Conservation (phyloP, 2,329 filamentous ascomycete species). For the Stagonosporopsis chrysanthemi region DNA sequence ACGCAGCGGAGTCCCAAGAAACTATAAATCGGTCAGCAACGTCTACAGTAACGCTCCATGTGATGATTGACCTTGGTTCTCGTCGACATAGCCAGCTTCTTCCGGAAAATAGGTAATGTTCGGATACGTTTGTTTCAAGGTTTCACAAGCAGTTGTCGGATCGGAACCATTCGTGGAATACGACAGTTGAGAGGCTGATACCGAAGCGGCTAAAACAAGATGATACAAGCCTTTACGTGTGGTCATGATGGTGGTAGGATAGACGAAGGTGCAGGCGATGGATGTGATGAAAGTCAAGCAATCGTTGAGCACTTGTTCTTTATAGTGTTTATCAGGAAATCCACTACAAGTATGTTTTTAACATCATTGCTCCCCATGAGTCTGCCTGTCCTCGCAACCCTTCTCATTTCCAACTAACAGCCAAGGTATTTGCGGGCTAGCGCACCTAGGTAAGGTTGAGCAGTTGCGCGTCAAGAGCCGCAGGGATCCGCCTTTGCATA, state of each 20-base stretch:
- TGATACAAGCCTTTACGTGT: not conserved
- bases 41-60: not conserved
- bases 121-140: constrained; percentile 13
- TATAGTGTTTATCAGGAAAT: not conserved
- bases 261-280: not conserved
- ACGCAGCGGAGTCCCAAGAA: constrained; percentile 18
- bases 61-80: constrained; percentile 11
- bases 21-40: constrained; percentile 5
- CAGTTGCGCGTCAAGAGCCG: constrained; percentile 5
- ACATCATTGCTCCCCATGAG: not conserved
- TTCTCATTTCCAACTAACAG: not conserved
- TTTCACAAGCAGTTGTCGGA: constrained; percentile 6
- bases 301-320: not conserved
- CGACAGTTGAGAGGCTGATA: not conserved
- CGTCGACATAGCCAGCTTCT: constrained; percentile 14
- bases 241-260: not conserved
- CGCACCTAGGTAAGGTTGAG: not conserved
- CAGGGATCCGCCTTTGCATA: constrained; percentile 4
- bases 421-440: not conserved
- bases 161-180: constrained; percentile 1
- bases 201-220: not conserved
- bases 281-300: not conserved
- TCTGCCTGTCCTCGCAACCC: not conserved
- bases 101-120: constrained; percentile 20
- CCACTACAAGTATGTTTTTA: not conserved